Evolutionary conservation across 1,139 yeast genomes (phyloP).

Genomic region (Suhomyces maxii): DNA sequence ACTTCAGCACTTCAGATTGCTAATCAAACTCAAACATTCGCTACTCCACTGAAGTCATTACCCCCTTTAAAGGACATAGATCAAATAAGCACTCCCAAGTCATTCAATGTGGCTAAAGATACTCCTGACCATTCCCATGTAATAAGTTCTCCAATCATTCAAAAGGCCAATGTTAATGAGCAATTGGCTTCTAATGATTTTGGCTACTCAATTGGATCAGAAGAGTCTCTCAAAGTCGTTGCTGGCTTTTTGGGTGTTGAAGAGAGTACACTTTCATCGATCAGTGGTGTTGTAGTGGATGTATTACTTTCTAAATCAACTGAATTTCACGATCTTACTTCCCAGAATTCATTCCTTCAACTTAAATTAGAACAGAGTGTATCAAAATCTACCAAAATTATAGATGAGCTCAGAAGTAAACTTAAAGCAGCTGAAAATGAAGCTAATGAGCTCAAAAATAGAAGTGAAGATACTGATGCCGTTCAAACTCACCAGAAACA

Average conservation of each 20-base stretch:
- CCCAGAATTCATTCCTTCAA: conserved; percentile 53
- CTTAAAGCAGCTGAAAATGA: conserved; percentile 13
- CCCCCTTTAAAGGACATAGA: conserved; percentile 50
- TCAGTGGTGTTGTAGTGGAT: conserved; percentile 22
- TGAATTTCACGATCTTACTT: conserved; percentile 49
- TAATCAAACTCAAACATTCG: conserved; percentile 21
- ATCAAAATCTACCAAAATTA: conserved; percentile 23
- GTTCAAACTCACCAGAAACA: conserved; percentile 3
- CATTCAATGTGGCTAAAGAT: conserved; percentile 44
- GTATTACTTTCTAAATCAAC: conserved; percentile 45
- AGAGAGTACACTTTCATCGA: conserved; percentile 16
- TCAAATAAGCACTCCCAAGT: conserved; percentile 42
- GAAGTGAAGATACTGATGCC: conserved; percentile 8
- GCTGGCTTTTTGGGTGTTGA: conserved; percentile 41
- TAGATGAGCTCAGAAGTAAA: conserved; percentile 15
- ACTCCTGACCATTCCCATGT: conserved; percentile 8
- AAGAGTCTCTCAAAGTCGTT: conserved; percentile 12
- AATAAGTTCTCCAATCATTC: conserved; percentile 21
- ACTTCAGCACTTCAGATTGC: conserved; percentile 15
- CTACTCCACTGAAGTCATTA: conserved; percentile 45
- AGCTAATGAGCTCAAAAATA: conserved; percentile 11
- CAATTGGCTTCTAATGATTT: conserved; percentile 2
- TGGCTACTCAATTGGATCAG: conserved; percentile 3
- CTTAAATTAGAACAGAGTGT: conserved; percentile 55
- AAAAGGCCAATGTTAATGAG: conserved; percentile 4